Evolutionary conservation across 1,284 basidiomycete species (phyloP).

Genomic region (Apiotrichum montevideense): DNA sequence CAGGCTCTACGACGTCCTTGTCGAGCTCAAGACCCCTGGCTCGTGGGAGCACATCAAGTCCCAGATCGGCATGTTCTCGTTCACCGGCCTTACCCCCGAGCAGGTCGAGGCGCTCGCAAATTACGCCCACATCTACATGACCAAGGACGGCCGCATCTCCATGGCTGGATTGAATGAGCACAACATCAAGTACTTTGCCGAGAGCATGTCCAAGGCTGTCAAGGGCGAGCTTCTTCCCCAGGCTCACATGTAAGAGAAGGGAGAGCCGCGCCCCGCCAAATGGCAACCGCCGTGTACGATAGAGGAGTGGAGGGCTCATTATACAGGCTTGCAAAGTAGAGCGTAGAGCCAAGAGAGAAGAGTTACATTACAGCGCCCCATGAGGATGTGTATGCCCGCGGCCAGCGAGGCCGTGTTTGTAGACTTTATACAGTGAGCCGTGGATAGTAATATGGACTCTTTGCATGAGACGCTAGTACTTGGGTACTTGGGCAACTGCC

Average conservation of each 20-base stretch:
- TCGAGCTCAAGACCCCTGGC: constrained; percentile 82
- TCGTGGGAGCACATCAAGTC: constrained; percentile 94
- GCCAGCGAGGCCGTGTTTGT: no score
- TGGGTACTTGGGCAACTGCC: no score
- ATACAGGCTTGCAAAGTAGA: no score
- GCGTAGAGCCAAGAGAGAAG: no score
- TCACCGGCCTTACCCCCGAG: constrained; percentile 69
- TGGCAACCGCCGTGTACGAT: no score
- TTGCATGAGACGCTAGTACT: no score
- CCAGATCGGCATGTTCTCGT: constrained; percentile 75
- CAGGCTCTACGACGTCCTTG: constrained; percentile 70
- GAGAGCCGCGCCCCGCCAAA: no score
- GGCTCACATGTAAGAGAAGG: not conserved
- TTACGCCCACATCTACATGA: constrained; percentile 84
- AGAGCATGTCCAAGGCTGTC: constrained; percentile 73
- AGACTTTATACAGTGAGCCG: no score
- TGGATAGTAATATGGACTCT: no score
- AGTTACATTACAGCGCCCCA: no score
- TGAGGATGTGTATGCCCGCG: no score
- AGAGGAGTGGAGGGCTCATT: no score
- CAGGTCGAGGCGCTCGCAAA: constrained; percentile 84
- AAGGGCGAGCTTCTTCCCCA: constrained; percentile 53
- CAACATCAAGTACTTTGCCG: constrained; percentile 85
- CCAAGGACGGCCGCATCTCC: constrained; percentile 70
- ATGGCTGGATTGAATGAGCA: constrained; percentile 89